Base-by-base conservation (phyloP, 495 filamentous ascomycete species). In the Penicillium maclennaniae region DNA sequence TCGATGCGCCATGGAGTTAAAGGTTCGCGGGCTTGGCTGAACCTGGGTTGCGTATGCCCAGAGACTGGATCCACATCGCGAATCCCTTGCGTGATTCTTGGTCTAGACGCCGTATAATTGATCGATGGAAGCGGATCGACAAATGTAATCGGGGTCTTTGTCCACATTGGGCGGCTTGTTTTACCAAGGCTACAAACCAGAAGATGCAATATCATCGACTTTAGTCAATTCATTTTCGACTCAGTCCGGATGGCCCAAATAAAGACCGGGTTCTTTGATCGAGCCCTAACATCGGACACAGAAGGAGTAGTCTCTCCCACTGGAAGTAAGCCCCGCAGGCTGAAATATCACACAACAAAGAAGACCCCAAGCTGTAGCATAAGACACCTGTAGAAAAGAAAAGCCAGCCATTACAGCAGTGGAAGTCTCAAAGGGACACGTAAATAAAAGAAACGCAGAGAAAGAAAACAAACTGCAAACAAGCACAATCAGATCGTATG, bases 331-430 rank as follows among this genome's bases (percentile, higher is more conserved):
- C 26, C 42, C 34, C 28, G 36, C n/a, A 26, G 26, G 15, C n/a
- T 21, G 28, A 25, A 38, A 43, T 12, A 43, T 43, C 37, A 9
- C 26, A 20, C n/a, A 40, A 40, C 6, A 16, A 40, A 17, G 10
- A n/a, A 31, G 27, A 40, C 38, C 12, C 38, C 38, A 7, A 40
- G n/a, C 38, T n/a, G n/a, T 34, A 46, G 47, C 46, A 40, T 31
- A 31, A 34, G 17, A 57, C 28, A 53, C 45, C 45, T 46, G 46
- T 46, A 23, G 45, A 36, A 48, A 54, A 55, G 27, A 46, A 57
- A 62, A 55, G 44, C 50, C 54, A 49, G 60, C 52, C 63, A 68
- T 67, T 67, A 67, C 54, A 65, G 56, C 59, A 62, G 52, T 63
- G 55, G 48, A 63, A 49, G 62, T 54, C 42, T 56, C 53, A 52